Evolutionary conservation across 164 flowering plant species (phyloP).

Genomic region (Chimonanthus salicifolius): DNA sequence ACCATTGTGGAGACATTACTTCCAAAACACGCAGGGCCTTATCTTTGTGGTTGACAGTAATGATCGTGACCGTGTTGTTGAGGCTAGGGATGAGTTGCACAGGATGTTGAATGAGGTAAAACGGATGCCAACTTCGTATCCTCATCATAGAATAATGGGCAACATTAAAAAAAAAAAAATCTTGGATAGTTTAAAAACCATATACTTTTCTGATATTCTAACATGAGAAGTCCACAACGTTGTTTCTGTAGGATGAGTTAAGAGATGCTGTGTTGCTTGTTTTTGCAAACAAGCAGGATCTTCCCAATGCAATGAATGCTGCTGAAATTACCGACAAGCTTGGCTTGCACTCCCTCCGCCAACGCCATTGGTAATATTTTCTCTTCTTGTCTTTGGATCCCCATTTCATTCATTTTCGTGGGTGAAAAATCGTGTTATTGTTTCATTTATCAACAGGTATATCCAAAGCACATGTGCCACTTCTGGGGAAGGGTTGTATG

Average conservation of each 20-base stretch:
- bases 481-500: constrained; percentile 74
- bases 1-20: constrained; percentile 78
- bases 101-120: constrained; percentile 76
- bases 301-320: constrained; percentile 87
- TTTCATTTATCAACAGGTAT: constrained; percentile 36
- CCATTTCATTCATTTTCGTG: background rate
- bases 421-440: background rate
- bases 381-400: background rate
- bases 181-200: background rate
- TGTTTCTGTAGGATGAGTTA: constrained; percentile 51
- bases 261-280: constrained; percentile 78
- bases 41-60: constrained; percentile 79
- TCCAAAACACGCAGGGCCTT: constrained; percentile 76
- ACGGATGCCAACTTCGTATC: background rate
- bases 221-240: background rate
- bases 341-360: constrained; percentile 76
- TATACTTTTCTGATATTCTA: background rate
- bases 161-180: too few relatives aligned
- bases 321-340: constrained; percentile 87
- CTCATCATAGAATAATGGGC: too few relatives aligned
- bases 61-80: constrained; percentile 70
- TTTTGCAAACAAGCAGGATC: constrained; percentile 91
- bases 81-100: constrained; percentile 73
- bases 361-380: constrained; percentile 58
- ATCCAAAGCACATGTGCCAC: constrained; percentile 84